Percentiles rank a stretch among this genome's conserved stretches.
Evolutionary conservation across 225 moss, liverwort and hornwort genomes (phyloP).

Genomic region (Neckera pumila): DNA sequence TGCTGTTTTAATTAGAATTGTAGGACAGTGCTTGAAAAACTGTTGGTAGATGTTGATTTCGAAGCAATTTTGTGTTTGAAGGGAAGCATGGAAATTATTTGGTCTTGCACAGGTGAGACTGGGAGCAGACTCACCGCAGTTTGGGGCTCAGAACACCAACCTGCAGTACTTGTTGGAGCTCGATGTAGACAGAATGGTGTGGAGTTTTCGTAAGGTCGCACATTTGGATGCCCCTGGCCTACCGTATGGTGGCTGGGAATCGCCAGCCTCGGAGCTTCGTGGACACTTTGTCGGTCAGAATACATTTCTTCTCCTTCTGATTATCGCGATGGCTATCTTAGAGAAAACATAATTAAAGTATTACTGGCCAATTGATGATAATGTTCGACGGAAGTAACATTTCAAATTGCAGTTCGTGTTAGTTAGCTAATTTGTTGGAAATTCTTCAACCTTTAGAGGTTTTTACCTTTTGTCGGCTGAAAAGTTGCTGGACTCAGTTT

Average conservation of each 20-base stretch:
- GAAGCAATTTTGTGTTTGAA: conserved; percentile 1
- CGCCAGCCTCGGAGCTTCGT: conserved; percentile 63
- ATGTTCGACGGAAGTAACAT: not conserved
- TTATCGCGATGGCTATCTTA: not conserved
- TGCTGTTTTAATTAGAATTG: not conserved
- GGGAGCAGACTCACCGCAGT: conserved; percentile 43
- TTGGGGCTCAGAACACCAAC: conserved; percentile 76
- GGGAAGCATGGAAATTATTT: not conserved
- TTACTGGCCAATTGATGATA: not conserved
- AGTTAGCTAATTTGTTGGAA: not conserved
- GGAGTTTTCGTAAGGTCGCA: conserved; percentile 74
- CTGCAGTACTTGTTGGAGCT: conserved; percentile 74
- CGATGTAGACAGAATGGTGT: conserved; percentile 67
- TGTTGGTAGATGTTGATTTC: not conserved
- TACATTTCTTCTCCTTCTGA: not conserved
- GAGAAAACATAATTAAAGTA: not conserved
- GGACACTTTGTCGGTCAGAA: conserved; percentile 91
- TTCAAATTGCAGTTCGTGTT: not conserved
- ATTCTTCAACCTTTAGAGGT: not conserved
- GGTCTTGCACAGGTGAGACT: conserved; percentile 36
- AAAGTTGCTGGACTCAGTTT: not conserved
- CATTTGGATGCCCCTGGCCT: conserved; percentile 55
- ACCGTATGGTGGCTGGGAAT: conserved; percentile 96
- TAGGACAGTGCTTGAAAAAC: not conserved
- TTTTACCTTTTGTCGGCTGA: not conserved